Base-by-base conservation (phyloP, 2,329 filamentous ascomycete species). In the Xylariaceae sp. region DNA sequence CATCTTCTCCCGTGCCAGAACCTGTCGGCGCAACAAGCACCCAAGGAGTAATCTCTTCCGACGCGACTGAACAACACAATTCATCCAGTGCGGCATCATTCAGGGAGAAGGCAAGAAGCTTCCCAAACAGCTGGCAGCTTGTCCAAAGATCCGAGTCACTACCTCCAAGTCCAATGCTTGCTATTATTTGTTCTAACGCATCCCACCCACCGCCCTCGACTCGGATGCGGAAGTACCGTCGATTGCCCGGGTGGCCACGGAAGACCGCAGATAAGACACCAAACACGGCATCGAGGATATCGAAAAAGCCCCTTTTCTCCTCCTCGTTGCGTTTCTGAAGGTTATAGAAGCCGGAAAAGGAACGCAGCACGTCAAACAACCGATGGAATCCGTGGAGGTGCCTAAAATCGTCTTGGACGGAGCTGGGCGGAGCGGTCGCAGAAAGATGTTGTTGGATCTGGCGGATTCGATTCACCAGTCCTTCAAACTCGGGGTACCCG, bases 161-260 rank as follows among this genome's bases (percentile, higher is more conserved):
- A 61, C 82, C 83, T 51, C 88, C 80, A 50, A 86, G 75, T 32
- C 89, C 84, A 71, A 87, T 86, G 71, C 85, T 86, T 59, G 83
- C 84, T 75, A 93, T 82, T 5, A 84, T 84, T 68, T 90, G 84
- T 67, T 95, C 88, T 52, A 97, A 72, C 7, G 86, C 84, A 61
- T 86, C 81, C 88, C 91, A 96, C 2, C 93, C 92, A 54, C 88
- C 89, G 20, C 85, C 87, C 56, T 90, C 84, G 26, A 96, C 85
- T 63, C 86, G 82, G 63, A 86, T 87, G 56, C 86, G 84, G 71
- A 98, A 98, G 76, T 93, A 97, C 65, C 90, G 85, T 67, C 88
- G 84, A 74, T 98, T 99, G 19, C 93, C 93, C 45, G 88, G 81
- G 72, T 98, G 92, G 44, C 86, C 86, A 51, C 86, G 84, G 62